Evolutionary conservation across 768 basidiomycete species (phyloP), one percentile per base, ranked within the genome.

Genomic region (Leccinum sublutescens): DNA sequence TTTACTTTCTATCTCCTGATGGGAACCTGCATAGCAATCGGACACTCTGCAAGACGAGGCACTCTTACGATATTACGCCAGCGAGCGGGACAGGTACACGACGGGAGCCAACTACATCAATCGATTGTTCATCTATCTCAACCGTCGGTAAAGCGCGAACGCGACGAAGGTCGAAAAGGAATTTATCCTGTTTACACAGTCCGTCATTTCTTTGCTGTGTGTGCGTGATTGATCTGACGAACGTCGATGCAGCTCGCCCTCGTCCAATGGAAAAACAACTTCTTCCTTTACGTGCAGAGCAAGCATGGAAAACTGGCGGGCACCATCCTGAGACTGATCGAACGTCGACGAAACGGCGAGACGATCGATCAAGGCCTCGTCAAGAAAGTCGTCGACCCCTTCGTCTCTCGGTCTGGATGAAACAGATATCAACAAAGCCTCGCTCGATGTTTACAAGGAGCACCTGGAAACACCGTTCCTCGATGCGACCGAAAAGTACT

Each of bases 91-190:
- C 67, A 82, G 95, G 48, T 98, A 98, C 77, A 99, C 97, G 0
- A 96, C 88, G 2, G 96, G 96, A 50, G 95, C 96, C 1, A 94
- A 92, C 70, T 98, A 97, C 72, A 93, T 98, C 76, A 96, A 98
- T 73, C 89, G 96, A 57, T 78, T 99, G 36, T 98, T 98, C 79
- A 95, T 93, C 2, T 98, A 98, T 77, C 83, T 99, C 58, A 98
- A 99, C 76, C 92, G 96, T 23, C 95, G 97, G 96, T 99, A 49
- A 96, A 95, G 78, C 84, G 96, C 54, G 97, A 99, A 73, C 86
- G 95, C 69, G 96, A 98, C 67, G 96, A 98, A 74, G 97, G 97
- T 17, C 81, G 95, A 67, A 95, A 93, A 75, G 89, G 88, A 47
- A 91, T 98, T 21, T 98, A 98, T 76, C 87, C 87, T 1, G 93